Evolutionary conservation across 2,329 filamentous ascomycete genomes (phyloP), one percentile per base, ranked within the genome.

Genomic region (Epichloe sp.): DNA sequence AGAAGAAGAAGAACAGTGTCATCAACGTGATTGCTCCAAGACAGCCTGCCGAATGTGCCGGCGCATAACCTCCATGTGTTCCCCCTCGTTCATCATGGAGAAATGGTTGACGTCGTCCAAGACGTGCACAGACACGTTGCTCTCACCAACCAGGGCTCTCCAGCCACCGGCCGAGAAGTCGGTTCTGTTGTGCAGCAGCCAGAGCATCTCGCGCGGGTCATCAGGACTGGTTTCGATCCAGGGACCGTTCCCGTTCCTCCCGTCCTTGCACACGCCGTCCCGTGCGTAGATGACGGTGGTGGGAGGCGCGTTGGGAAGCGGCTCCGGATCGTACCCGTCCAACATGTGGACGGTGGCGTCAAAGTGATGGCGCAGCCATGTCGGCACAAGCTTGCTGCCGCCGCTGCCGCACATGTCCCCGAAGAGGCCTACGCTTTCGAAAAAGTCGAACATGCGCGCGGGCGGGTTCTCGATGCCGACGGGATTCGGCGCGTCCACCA

Each of bases 341-440:
- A 89, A 71, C 15, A 82, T 82, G 47, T 75, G 73, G 50, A 88
- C 82, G 19, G 81, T 80, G 21, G 82, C 79, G 0, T 79, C 75
- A 64, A 88, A 88, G 67, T 89, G 85, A 52, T 81, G 82, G 2
- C 86, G 74, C 15, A 88, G 75, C 85, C 85, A 88, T n/a, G 75
- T 69, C 0, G 85, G 85, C 40, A 84, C 78, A 64, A 81, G 82
- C 2, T 19, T 37, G 17, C 71, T 72, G 26, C 75, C 72, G 2
- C 72, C 73, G 34, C 75, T 82, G 21, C 84, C 85, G 26, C 88
- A 77, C 2, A 88, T 77, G 31, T 31, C 31, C 31, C 31, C 31
- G 31, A 31, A 31, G 31, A 31, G 31, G 50, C 85, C 85, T 50
- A 87, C 83, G 46, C 76, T 74, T 50, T 82, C 83, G 60, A 88